Conservation (phyloP, 768 basidiomycete genomes). For the Paxillus involutus region DNA sequence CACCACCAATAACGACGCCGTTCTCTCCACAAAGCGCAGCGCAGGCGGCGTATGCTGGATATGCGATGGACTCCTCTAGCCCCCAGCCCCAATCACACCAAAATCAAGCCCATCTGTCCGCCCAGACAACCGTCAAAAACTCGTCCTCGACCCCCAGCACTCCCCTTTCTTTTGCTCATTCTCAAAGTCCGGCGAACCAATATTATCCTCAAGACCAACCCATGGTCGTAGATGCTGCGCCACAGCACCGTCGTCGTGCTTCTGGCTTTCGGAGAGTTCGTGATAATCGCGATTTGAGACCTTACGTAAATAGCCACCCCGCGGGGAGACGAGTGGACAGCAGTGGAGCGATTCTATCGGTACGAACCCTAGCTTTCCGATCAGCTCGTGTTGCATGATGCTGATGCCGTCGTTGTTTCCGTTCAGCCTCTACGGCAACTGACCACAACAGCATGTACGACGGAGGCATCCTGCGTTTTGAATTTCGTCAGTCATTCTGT, state of each 20-base stretch:
- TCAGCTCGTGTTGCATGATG: constrained; percentile 3
- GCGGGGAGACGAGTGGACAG: constrained; percentile 75
- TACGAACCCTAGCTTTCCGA: constrained; percentile 40
- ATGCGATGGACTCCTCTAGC: constrained; percentile 65
- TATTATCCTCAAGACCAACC: constrained; percentile 64
- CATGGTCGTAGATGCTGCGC: constrained; percentile 68
- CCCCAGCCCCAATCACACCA: constrained; percentile 54
- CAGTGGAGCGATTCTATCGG: constrained; percentile 77
- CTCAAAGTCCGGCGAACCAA: constrained; percentile 49
- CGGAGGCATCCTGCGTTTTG: constrained; percentile 71
- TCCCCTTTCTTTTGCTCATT: constrained; percentile 65
- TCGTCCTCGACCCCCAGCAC: constrained; percentile 71
- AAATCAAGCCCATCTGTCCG: constrained; percentile 50
- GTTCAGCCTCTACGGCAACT: constrained; percentile 61
- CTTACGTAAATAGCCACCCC: constrained; percentile 63
- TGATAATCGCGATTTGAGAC: constrained; percentile 74
- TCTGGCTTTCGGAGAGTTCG: constrained; percentile 80
- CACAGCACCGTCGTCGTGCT: constrained; percentile 60
- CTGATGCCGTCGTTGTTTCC: constrained; percentile 4
- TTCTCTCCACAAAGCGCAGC: constrained; percentile 55
- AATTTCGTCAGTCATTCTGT: constrained; percentile 2
- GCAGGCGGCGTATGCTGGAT: constrained; percentile 46
- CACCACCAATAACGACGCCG: constrained; percentile 48
- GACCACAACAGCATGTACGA: constrained; percentile 89
- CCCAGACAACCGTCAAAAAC: constrained; percentile 48